A percentile compares a stretch with the other conserved stretches of the same genome.
phyloP scores from a whole-genome alignment of 371 early-diverging fungal genomes.

The Apophysomyces sp. region DNA sequence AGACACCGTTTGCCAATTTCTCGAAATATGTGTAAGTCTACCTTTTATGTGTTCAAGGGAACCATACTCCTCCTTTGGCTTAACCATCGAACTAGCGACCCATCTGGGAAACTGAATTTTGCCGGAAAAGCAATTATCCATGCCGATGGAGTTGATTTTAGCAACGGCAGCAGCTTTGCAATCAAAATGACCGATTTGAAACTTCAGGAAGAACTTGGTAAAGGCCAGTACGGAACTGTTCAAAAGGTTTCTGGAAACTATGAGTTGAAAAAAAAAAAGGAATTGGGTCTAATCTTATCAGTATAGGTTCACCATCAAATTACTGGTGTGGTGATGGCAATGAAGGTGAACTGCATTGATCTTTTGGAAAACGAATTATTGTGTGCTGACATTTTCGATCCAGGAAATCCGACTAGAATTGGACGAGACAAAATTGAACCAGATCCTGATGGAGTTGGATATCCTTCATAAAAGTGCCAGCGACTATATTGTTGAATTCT shows the following conservation, averaged over 20 bases:
- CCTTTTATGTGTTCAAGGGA: too few species aligned
- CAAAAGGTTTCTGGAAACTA: slow-evolving; percentile 61
- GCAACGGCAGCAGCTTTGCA: slow-evolving; percentile 81
- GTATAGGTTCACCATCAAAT: slow-evolving; percentile 72
- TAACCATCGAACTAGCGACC: slow-evolving; percentile 58
- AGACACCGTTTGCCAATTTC: slow-evolving; percentile 68
- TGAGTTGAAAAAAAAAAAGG: background rate
- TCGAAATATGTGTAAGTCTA: slow-evolving; percentile 70
- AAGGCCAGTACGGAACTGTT: slow-evolving; percentile 92
- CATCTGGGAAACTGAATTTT: slow-evolving; percentile 89
- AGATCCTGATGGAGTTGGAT: slow-evolving; percentile 85
- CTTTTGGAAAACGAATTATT: background rate
- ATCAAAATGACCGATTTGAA: slow-evolving; percentile 88
- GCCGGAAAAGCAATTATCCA: slow-evolving; percentile 90
- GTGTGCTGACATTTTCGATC: background rate
- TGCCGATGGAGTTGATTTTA: slow-evolving; percentile 89
- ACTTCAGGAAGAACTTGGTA: slow-evolving; percentile 79
- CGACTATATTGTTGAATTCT: slow-evolving; percentile 93
- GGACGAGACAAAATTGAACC: slow-evolving; percentile 82
- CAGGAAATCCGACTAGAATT: slow-evolving; percentile 92
- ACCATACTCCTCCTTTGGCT: background rate
- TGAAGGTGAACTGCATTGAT: slow-evolving; percentile 56
- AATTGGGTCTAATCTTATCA: background rate
- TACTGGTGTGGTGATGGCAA: slow-evolving; percentile 92
- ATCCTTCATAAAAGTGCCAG: slow-evolving; percentile 85